Conservation (phyloP, 768 basidiomycete genomes). For the Coprinopsis cinerea region DNA sequence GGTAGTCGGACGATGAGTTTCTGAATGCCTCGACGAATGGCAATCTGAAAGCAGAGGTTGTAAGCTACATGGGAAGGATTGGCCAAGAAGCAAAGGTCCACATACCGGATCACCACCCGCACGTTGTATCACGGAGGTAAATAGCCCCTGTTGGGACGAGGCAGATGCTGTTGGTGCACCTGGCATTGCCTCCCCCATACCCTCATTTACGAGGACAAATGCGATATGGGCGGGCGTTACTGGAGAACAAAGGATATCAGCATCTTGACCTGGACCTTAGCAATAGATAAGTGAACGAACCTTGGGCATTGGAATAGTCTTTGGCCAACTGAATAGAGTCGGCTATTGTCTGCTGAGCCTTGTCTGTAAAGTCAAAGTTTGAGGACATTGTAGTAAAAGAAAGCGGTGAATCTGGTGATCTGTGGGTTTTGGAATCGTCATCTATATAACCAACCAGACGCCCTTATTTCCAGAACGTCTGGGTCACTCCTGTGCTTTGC, state of each 20-base stretch:
- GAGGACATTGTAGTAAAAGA: slow-evolving; percentile 32
- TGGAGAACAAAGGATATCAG: slow-evolving; percentile 20
- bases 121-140: slow-evolving; percentile 70
- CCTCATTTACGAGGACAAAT: slow-evolving; percentile 73
- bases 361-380: slow-evolving; percentile 83
- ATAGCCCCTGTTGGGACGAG: slow-evolving; percentile 54
- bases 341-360: slow-evolving; percentile 62
- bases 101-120: slow-evolving; percentile 83
- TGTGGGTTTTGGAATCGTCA: too few species aligned
- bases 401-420: too few species aligned
- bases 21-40: slow-evolving; percentile 67
- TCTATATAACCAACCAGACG: too few species aligned
- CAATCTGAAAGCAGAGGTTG: slow-evolving; percentile 30
- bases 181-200: slow-evolving; percentile 28
- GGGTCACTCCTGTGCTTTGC: not conserved
- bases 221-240: slow-evolving; percentile 84
- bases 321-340: slow-evolving; percentile 77
- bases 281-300: slow-evolving; percentile 29
- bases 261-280: too few species aligned
- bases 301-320: slow-evolving; percentile 79
- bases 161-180: slow-evolving; percentile 24
- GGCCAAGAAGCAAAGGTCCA: slow-evolving; percentile 9
- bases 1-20: slow-evolving; percentile 77
- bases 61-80: slow-evolving; percentile 6
- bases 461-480: not conserved